Evolutionary conservation across 495 filamentous ascomycete genomes (phyloP).

Genomic region (Margaritispora aquatica): DNA sequence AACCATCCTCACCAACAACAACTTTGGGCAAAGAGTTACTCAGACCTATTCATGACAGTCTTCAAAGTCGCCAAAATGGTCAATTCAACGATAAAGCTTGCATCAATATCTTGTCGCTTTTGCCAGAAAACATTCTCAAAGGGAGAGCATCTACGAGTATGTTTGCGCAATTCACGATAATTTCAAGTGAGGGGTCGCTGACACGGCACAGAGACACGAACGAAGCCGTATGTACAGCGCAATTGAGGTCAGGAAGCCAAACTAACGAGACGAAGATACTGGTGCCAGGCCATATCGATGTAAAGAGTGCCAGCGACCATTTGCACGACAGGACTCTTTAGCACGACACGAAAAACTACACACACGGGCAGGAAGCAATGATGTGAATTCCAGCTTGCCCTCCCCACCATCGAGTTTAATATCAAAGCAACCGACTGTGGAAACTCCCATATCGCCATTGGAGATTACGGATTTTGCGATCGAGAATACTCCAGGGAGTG

Average conservation of each 20-base stretch:
- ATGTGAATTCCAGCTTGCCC: slow-evolving; percentile 24
- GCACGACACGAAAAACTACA: slow-evolving; percentile 43
- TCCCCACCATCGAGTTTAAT: slow-evolving; percentile 18
- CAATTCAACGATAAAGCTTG: neutral
- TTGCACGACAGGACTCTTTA: slow-evolving; percentile 42
- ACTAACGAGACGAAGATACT: slow-evolving; percentile 37
- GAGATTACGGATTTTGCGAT: slow-evolving; percentile 19
- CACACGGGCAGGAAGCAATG: slow-evolving; percentile 22
- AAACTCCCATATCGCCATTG: slow-evolving; percentile 24
- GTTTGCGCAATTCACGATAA: slow-evolving; percentile 5
- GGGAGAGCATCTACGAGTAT: slow-evolving; percentile 40
- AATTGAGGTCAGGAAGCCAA: neutral
- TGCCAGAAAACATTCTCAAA: slow-evolving; percentile 41
- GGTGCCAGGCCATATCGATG: slow-evolving; percentile 40
- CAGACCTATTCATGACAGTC: neutral
- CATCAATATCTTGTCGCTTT: slow-evolving; percentile 30
- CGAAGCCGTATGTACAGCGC: slow-evolving; percentile 36
- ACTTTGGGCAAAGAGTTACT: neutral
- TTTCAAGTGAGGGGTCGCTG: slow-evolving; percentile 16
- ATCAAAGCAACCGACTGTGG: slow-evolving; percentile 16
- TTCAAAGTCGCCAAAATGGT: neutral
- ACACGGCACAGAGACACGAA: slow-evolving; percentile 38
- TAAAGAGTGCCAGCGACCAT: slow-evolving; percentile 36
- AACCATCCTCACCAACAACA: neutral
- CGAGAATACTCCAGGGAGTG: neutral